phyloP scores from a whole-genome alignment of 345 rosid species.

The Carallia pectinifolia region DNA sequence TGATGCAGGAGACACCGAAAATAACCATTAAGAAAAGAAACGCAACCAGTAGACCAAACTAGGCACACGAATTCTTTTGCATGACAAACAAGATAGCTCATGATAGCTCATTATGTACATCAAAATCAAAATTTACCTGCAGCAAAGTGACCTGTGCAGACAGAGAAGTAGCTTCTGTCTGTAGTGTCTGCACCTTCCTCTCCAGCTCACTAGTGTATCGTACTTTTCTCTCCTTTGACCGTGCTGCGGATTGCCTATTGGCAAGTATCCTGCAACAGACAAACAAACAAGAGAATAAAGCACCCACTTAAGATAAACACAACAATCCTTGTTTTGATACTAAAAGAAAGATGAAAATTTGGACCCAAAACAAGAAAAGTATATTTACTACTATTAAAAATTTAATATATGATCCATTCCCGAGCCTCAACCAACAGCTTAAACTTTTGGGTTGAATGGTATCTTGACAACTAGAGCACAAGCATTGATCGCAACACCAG shows the following conservation, averaged over 20 bases:
- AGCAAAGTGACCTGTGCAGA: slow-evolving; percentile 95
- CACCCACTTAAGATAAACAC: no score
- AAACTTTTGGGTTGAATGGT: no score
- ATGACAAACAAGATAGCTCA: neutral
- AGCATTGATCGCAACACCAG: no score
- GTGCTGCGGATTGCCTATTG: slow-evolving; percentile 90
- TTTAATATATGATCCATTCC: no score
- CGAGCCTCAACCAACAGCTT: no score
- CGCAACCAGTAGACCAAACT: neutral
- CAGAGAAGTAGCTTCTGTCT: slow-evolving; percentile 90
- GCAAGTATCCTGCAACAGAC: slow-evolving; percentile 67
- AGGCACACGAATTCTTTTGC: neutral
- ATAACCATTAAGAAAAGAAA: neutral
- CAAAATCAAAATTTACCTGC: slow-evolving; percentile 47
- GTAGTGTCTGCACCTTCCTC: slow-evolving; percentile 98
- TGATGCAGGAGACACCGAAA: neutral
- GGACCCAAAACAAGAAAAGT: neutral
- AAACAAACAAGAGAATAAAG: neutral
- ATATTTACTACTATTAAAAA: no score
- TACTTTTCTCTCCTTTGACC: slow-evolving; percentile 92
- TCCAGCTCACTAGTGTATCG: slow-evolving; percentile 84
- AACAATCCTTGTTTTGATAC: neutral
- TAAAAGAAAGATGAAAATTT: neutral
- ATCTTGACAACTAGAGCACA: no score
- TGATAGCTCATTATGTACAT: neutral